A percentile compares a stretch with the other conserved stretches of the same genome.
Conservation (phyloP, 176 grass and related monocot species). For the Echinochloa phyllopogon region DNA sequence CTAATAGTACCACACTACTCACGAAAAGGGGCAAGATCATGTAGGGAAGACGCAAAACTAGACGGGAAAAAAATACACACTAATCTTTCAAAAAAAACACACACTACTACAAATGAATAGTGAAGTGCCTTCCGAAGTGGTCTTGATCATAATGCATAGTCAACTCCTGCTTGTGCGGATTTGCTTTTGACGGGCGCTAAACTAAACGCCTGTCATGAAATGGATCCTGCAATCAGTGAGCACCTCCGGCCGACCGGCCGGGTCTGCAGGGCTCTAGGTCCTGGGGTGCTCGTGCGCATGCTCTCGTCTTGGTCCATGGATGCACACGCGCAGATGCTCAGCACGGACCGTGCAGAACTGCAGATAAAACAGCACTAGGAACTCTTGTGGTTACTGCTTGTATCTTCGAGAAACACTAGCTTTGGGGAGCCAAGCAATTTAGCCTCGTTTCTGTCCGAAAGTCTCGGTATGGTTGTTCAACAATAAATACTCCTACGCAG, state of each 20-base stretch:
- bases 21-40: slow-evolving; percentile 20
- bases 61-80: not conserved
- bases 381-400: not conserved
- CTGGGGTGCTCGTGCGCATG: slow-evolving; percentile 14
- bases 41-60: slow-evolving; percentile 24
- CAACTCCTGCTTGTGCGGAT: slow-evolving; percentile 44
- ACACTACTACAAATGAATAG: not conserved
- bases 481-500: not conserved
- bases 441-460: not conserved
- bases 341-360: not conserved
- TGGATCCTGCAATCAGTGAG: slow-evolving; percentile 31
- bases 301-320: not conserved
- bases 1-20: not conserved
- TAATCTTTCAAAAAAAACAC: not conserved
- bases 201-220: slow-evolving; percentile 3
- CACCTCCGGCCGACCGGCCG: not conserved
- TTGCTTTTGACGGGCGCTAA: slow-evolving; percentile 44
- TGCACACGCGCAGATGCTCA: slow-evolving; percentile 15
- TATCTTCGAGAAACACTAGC: not conserved
- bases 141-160: not conserved
- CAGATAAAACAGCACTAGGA: not conserved
- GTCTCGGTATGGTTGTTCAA: not conserved
- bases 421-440: not conserved
- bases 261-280: slow-evolving; percentile 11
- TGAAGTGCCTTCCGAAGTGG: not conserved